Evolutionary conservation across 2,329 filamentous ascomycete species (phyloP).

Genomic region (Cladorrhinum sp.): DNA sequence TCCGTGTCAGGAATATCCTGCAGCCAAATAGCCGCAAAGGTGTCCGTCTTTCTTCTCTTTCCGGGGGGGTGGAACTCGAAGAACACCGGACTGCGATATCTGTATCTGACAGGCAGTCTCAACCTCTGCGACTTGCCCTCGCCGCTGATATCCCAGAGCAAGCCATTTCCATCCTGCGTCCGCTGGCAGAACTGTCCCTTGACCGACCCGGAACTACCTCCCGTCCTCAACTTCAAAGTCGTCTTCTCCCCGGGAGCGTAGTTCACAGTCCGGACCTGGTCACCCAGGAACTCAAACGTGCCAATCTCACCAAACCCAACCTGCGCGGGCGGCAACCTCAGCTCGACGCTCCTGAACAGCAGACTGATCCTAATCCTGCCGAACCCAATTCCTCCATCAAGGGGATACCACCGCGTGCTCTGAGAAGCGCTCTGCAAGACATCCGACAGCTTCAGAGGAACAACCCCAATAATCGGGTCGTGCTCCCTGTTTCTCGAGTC

Average conservation of each 20-base stretch:
- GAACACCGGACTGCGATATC: slow-evolving; percentile 85
- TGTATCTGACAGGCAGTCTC: slow-evolving; percentile 75
- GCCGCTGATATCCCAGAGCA: slow-evolving; percentile 49
- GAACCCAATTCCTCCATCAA: slow-evolving; percentile 90
- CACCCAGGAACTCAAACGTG: slow-evolving; percentile 81
- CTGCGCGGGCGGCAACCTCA: slow-evolving; percentile 77
- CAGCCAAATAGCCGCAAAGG: slow-evolving; percentile 81
- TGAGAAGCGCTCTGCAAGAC: slow-evolving; percentile 86
- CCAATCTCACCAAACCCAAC: slow-evolving; percentile 88
- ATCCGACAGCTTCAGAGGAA: slow-evolving; percentile 82
- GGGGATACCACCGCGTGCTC: slow-evolving; percentile 87
- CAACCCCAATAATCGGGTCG: slow-evolving; percentile 89
- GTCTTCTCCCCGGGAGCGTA: slow-evolving; percentile 64
- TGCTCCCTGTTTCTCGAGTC: slow-evolving; percentile 88
- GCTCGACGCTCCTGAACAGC: slow-evolving; percentile 85
- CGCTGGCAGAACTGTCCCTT: slow-evolving; percentile 60
- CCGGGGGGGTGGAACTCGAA: slow-evolving; percentile 75
- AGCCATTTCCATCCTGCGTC: slow-evolving; percentile 52
- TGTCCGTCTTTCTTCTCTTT: slow-evolving; percentile 63
- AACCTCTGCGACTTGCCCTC: slow-evolving; percentile 37
- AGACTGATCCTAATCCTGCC: slow-evolving; percentile 85
- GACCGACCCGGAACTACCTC: slow-evolving; percentile 74
- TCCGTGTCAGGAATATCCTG: slow-evolving; percentile 80
- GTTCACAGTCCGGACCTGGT: slow-evolving; percentile 62
- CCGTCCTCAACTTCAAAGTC: slow-evolving; percentile 77